These are phyloP conservation scores for Nadsonia fulvescens DNA, from an alignment of 805 yeast species.

Conservation along the genomic window DNA sequence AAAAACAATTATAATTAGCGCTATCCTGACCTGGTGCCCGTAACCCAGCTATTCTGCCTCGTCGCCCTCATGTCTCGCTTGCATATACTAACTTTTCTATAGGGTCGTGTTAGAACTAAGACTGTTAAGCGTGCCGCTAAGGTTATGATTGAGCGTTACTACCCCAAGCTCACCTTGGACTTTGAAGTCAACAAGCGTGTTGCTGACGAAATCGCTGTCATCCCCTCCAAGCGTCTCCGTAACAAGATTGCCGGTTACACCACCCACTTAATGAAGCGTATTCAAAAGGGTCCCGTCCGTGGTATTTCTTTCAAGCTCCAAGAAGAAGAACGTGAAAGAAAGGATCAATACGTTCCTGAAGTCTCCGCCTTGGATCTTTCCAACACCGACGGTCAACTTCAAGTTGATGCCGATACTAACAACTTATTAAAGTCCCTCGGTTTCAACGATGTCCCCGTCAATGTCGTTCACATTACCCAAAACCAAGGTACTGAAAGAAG, in stretches of 20 bases:
- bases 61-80: too few relatives aligned
- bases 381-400: constrained; percentile 88
- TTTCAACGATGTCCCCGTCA: constrained; percentile 49
- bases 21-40: too few relatives aligned
- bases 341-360: constrained; percentile 99
- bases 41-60: too few relatives aligned
- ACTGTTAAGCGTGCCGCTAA: constrained; percentile 99
- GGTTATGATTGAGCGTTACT: constrained; percentile 97
- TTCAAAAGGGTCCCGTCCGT: constrained; percentile 99
- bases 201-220: constrained; percentile 94
- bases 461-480: constrained; percentile 61
- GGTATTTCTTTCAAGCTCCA: constrained; percentile 99
- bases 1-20: too few relatives aligned
- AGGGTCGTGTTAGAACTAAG: constrained; percentile 99
- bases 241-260: constrained; percentile 99
- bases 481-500: constrained; percentile 68
- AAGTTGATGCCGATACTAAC: constrained; percentile 93
- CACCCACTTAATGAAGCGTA: constrained; percentile 99
- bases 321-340: constrained; percentile 99
- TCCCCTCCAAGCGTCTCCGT: constrained; percentile 98
- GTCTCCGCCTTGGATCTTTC: constrained; percentile 98
- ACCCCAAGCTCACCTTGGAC: constrained; percentile 98
- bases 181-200: constrained; percentile 99
- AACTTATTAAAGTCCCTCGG: constrained; percentile 89
- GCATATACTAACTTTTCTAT: too few relatives aligned